These are phyloP conservation scores for Dothistroma septosporum DNA, from an alignment of 2,329 filamentous ascomycete species.

Conservation along the genomic window DNA sequence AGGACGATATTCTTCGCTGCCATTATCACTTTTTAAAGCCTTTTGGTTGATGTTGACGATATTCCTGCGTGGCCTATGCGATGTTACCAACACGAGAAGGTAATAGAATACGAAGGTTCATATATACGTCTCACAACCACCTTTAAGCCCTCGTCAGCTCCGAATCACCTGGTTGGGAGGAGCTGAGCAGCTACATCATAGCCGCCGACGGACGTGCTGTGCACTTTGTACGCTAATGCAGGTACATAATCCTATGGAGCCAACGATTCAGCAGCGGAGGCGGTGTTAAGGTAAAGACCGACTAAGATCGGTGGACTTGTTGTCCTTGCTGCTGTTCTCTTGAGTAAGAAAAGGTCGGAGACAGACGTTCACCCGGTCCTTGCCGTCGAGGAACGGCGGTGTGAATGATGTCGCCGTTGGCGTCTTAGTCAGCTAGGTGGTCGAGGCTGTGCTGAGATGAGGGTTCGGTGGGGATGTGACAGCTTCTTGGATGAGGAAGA, in stretches of 20 bases:
- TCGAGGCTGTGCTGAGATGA: too few relatives aligned
- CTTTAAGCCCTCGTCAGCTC: not conserved
- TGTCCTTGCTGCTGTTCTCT: too few relatives aligned
- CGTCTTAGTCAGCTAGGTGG: too few relatives aligned
- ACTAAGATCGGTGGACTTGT: not conserved
- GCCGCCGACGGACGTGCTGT: not conserved
- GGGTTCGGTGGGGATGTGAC: too few relatives aligned
- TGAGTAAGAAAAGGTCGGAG: too few relatives aligned
- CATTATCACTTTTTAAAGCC: not conserved
- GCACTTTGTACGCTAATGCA: not conserved
- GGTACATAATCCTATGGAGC: not conserved
- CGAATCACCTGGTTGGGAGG: not conserved
- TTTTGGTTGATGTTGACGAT: not conserved
- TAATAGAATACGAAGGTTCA: not conserved
- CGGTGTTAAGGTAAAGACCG: not conserved
- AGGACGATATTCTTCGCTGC: conserved; percentile 33
- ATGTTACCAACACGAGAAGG: not conserved
- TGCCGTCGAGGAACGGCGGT: too few relatives aligned
- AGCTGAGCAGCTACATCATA: not conserved
- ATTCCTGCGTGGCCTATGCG: not conserved
- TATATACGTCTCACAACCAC: not conserved
- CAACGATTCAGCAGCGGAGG: not conserved
- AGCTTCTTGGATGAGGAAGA: too few relatives aligned
- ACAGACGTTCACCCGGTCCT: too few relatives aligned
- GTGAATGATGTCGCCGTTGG: too few relatives aligned